Evolutionary conservation across 495 filamentous ascomycete genomes (phyloP).

Genomic region (Penicillium lagena): DNA sequence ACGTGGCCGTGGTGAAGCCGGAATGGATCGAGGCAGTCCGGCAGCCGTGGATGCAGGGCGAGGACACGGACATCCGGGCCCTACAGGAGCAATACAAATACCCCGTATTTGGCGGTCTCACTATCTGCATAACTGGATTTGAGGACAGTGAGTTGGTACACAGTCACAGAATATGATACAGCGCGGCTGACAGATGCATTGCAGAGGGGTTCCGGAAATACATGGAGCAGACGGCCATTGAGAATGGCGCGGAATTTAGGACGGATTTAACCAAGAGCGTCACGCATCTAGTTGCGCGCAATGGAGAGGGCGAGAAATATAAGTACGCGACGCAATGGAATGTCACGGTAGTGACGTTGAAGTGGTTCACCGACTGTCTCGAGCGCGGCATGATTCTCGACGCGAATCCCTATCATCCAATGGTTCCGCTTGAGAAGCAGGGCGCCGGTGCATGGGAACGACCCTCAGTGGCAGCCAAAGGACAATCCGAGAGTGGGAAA

Average conservation of each 20-base stretch:
- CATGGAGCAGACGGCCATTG: conserved; percentile 56
- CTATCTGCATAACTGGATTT: conserved; percentile 87
- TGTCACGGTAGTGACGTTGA: conserved; percentile 66
- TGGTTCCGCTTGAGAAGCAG: conserved; percentile 58
- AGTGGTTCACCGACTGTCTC: conserved; percentile 83
- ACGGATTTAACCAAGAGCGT: conserved; percentile 77
- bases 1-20: conserved; percentile 72
- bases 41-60: conserved; percentile 72
- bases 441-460: conserved; percentile 75
- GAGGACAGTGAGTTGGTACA: conserved; percentile 58
- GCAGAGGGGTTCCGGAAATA: conserved; percentile 59
- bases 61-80: conserved; percentile 65
- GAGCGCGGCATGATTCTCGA: conserved; percentile 91
- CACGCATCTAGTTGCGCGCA: conserved; percentile 78
- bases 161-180: background rate
- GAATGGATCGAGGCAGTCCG: conserved; percentile 83
- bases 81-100: conserved; percentile 57
- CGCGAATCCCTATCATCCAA: conserved; percentile 73
- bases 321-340: conserved; percentile 74
- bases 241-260: conserved; percentile 73
- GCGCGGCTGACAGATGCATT: conserved; percentile 4
- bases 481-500: conserved; percentile 12
- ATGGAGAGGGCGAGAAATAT: conserved; percentile 80
- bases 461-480: conserved; percentile 25
- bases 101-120: conserved; percentile 56